Conservation (phyloP, 1,139 yeast genomes). For the Debaryomyces robertsiae region DNA sequence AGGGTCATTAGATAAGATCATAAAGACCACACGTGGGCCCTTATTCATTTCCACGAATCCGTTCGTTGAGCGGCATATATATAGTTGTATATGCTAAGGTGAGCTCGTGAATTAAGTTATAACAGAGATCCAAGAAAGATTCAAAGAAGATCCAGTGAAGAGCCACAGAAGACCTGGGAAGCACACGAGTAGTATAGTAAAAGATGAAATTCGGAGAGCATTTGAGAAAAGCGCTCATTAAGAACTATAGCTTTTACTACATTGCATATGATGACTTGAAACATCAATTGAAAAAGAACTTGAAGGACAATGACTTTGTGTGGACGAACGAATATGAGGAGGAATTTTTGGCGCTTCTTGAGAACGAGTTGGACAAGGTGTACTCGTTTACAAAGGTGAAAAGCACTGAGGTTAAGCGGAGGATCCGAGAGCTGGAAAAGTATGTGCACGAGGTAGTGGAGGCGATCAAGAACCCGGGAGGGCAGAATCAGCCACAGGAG, state of each 20-base stretch:
- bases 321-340: constrained; percentile 86
- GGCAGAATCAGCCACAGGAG: constrained; percentile 52
- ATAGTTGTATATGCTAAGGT: not conserved
- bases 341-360: constrained; percentile 71
- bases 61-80: not conserved
- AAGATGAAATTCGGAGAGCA: constrained; percentile 79
- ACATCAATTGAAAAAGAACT: constrained; percentile 69
- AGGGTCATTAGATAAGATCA: not conserved
- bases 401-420: constrained; percentile 76
- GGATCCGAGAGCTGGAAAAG: constrained; percentile 79
- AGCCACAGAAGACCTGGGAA: too few species aligned
- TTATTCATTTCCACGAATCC: not conserved
- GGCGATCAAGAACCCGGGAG: constrained; percentile 29
- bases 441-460: constrained; percentile 67
- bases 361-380: constrained; percentile 85
- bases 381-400: constrained; percentile 88
- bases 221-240: constrained; percentile 68
- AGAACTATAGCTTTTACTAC: constrained; percentile 87
- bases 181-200: not conserved
- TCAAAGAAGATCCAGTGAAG: not conserved
- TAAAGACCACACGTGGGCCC: constrained; percentile 6
- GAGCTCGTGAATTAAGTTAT: not conserved
- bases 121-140: not conserved
- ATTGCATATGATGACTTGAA: constrained; percentile 89
- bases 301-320: constrained; percentile 50